Conservation (phyloP, 2,329 filamentous ascomycete genomes). For the Blastomyces gilchristii region DNA sequence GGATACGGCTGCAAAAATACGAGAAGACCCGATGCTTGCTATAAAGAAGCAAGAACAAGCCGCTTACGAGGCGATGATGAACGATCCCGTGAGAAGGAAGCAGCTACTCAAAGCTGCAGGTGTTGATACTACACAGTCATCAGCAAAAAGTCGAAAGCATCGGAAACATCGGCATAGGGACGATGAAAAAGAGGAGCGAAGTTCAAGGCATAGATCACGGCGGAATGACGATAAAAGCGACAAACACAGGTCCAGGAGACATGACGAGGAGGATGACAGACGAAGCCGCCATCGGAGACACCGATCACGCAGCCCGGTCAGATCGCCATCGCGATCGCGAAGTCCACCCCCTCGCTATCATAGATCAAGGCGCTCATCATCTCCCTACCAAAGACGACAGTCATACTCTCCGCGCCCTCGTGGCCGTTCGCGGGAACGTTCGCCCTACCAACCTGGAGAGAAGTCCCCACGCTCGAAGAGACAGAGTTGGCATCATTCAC, state of each 20-base stretch:
- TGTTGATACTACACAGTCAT: slow-evolving; percentile 28
- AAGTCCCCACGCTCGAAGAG: slow-evolving; percentile 25
- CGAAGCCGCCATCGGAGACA: slow-evolving; percentile 35
- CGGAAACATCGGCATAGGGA: slow-evolving; percentile 27
- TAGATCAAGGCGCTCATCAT: slow-evolving; percentile 16
- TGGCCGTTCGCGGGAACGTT: slow-evolving; percentile 26
- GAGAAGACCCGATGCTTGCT: slow-evolving; percentile 81
- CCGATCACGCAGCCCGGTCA: slow-evolving; percentile 34
- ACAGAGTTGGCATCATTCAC: slow-evolving; percentile 22
- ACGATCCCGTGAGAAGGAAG: slow-evolving; percentile 41
- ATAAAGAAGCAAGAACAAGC: slow-evolving; percentile 89
- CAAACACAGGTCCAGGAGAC: slow-evolving; percentile 21
- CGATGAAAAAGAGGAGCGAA: slow-evolving; percentile 18
- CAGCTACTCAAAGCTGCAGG: slow-evolving; percentile 52
- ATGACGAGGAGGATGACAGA: slow-evolving; percentile 18
- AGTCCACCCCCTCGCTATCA: slow-evolving; percentile 22
- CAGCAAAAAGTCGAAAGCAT: slow-evolving; percentile 40
- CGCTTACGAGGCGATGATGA: slow-evolving; percentile 52
- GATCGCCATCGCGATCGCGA: slow-evolving; percentile 35
- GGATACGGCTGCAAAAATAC: slow-evolving; percentile 76
- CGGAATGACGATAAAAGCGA: slow-evolving; percentile 16
- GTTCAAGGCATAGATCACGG: slow-evolving; percentile 15
- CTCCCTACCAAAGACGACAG: slow-evolving; percentile 17
- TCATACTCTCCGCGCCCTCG: slow-evolving; percentile 17
- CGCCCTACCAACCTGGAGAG: slow-evolving; percentile 29